Evolutionary conservation across 2,329 filamentous ascomycete genomes (phyloP), one percentile per base, ranked within the genome.

Genomic region (Cytospora chrysosperma): DNA sequence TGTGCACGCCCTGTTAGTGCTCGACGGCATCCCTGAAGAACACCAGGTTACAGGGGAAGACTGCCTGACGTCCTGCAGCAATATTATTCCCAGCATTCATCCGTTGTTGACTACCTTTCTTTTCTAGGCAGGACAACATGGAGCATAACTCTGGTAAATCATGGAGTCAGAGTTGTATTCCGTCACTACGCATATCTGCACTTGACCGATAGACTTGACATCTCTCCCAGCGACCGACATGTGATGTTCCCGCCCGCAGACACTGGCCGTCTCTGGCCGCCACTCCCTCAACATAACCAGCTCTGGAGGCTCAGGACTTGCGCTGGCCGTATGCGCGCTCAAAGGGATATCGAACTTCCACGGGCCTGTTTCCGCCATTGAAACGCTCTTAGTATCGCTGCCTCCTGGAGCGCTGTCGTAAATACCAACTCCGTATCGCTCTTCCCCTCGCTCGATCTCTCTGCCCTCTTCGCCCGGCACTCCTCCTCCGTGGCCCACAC

Each of bases 401-500:
- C 51, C 56, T 63, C 65, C 56, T 74, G 71, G 10, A 61, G 62
- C 50, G 50, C 53, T 3, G 67, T 69, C 2, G 72, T 73, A 30
- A 72, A 71, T 30, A 58, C 55, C 28, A 74, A 15, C 15, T 67
- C 63, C 30, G 28, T 59, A 63, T 40, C 56, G 58, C 17, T 43
- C 57, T 57, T 58, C 6, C 30, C 50, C 24, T 51, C 61, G 2
- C 34, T 30, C 4, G 28, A 51, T 19, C 49, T 64, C 13, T 17
- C 53, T 0, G 65, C 67, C 40, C 56, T 54, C 15, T 66, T 63
- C 5, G 50, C 51, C 15, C 65, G 57, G 28, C 71, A 73, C 67
- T 77, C 75, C n/a, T 73, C 71, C 62, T 75, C 72, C 0, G 69
- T 73, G 0, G 71, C 73, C 75, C 75, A 77, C 1, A 76, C 62